Percentiles rank a stretch among this genome's conserved stretches.
Conservation (phyloP, 768 basidiomycete species). For the Macrolepiota fuliginosa region DNA sequence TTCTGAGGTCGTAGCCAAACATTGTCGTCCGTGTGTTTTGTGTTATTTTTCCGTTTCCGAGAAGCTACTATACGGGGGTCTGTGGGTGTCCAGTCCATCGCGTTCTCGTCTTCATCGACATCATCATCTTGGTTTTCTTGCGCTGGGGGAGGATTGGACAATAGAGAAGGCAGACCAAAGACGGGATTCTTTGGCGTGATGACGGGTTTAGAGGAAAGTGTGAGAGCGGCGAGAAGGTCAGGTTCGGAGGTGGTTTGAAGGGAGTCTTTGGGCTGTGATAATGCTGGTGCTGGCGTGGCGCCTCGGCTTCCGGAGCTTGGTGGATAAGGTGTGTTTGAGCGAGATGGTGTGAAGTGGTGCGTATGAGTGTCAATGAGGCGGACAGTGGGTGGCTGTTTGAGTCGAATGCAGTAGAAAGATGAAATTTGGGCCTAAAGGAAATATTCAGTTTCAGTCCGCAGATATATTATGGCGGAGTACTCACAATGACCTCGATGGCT, state of each 20-base stretch:
- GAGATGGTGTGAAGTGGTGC: constrained; percentile 36
- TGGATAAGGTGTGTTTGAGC: constrained; percentile 42
- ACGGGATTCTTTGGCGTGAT: constrained; percentile 48
- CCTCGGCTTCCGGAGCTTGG: constrained; percentile 19
- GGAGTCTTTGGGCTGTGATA: constrained; percentile 13
- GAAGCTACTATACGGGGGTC: constrained; percentile 24
- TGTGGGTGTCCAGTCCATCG: constrained; percentile 69
- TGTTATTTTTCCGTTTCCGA: constrained; percentile 20
- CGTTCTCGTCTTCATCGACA: constrained; percentile 25
- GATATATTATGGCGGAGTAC: constrained; percentile 21
- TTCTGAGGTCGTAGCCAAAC: constrained; percentile 66
- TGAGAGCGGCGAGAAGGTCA: constrained; percentile 59
- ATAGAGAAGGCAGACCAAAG: constrained; percentile 69
- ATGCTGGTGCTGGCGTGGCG: constrained; percentile 15
- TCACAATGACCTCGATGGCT: constrained; percentile 54
- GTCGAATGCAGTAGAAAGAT: constrained; percentile 54
- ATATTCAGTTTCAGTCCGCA: constrained; percentile 1
- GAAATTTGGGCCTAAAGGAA: constrained; percentile 43
- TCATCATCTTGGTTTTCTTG: constrained; percentile 28
- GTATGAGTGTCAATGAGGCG: constrained; percentile 62
- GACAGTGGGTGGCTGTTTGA: constrained; percentile 69
- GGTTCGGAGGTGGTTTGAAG: constrained; percentile 35
- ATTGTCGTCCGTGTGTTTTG: constrained; percentile 30
- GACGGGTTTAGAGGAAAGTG: constrained; percentile 65
- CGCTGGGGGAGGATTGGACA: constrained; percentile 23